Conservation (phyloP, 2,329 filamentous ascomycete species). For the Anthostomella pinea region DNA sequence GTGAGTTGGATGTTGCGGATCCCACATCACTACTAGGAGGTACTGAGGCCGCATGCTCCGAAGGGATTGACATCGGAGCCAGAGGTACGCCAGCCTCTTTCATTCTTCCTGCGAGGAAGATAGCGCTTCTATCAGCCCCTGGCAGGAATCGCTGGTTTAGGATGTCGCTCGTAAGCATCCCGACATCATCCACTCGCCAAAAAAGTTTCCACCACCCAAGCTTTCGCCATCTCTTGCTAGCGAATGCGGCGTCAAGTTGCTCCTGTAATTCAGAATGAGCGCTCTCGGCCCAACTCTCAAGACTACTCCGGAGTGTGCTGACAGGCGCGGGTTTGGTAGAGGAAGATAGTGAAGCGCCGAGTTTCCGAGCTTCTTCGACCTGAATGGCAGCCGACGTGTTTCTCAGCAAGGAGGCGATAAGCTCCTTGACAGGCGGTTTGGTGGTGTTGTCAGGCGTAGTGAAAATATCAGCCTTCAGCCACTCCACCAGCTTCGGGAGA, state of each 20-base stretch:
- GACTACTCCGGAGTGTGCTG: conserved; percentile 51
- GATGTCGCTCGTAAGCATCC: conserved; percentile 77
- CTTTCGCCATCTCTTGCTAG: conserved; percentile 72
- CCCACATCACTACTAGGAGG: too few species aligned
- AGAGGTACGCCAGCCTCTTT: conserved; percentile 42
- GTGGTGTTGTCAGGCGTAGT: conserved; percentile 43
- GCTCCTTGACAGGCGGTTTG: conserved; percentile 62
- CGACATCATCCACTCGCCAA: conserved; percentile 90
- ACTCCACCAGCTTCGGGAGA: conserved; percentile 60
- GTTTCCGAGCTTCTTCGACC: conserved; percentile 42
- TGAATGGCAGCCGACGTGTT: conserved; percentile 51
- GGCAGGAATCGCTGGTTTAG: conserved; percentile 74
- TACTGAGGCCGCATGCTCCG: too few species aligned
- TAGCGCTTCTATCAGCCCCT: conserved; percentile 73
- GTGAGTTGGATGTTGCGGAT: conserved; percentile 2
- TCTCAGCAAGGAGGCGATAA: conserved; percentile 66
- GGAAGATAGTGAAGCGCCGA: conserved; percentile 32
- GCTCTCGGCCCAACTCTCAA: conserved; percentile 72
- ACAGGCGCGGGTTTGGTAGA: conserved; percentile 38
- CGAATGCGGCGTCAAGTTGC: conserved; percentile 74
- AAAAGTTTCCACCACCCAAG: conserved; percentile 93
- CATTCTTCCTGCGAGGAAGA: conserved; percentile 78
- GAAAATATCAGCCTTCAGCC: conserved; percentile 55
- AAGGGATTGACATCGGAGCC: too few species aligned
- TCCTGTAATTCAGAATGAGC: conserved; percentile 82